Base-by-base conservation (phyloP, 2,329 filamentous ascomycete species). In the Beauveria sp. region DNA sequence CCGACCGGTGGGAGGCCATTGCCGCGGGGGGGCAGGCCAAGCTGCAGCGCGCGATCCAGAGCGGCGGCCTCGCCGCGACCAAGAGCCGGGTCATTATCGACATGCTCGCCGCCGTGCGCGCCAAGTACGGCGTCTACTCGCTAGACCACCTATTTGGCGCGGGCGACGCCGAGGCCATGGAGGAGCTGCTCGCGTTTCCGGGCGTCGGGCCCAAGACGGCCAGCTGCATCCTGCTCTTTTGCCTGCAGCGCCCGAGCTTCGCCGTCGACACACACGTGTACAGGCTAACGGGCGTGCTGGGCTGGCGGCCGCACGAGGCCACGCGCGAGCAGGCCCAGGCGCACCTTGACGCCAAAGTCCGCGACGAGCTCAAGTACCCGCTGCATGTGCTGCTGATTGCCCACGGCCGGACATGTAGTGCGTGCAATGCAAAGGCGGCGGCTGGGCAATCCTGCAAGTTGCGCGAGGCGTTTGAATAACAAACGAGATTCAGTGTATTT, bases 11-110 rank as follows among this genome's bases (percentile, higher is more conserved):
- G 79, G 74, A 71, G 0, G 71, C 68, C 43, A 77, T 81, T 56
- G 76, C 68, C 5, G 64, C 63, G 1, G 78, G 77, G 42, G 77
- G 79, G 0, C 70, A 71, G 48, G 64, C 69, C 16, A 74, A 72
- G 65, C 71, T 81, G 6, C 73, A 78, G 63, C 78, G 85, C 66
- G 84, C 89, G 0, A 92, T 93, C 68, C 85, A 85, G 70, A 80
- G 80, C 26, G 90, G 90, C 34, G 90, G 90, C 0, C 77, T 93
- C 1, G 87, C 86, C 16, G 82, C 83, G 42, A 79, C 84, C n/a
- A 95, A 93, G 73, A 89, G 85, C 69, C 86, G 83, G 62, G 84
- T 87, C 66, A 90, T 93, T 66, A 84, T 92, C 66, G 74, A 76
- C 42, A 87, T 91, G 59, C 75, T 93, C 67, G 76, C 81, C 53